Evolutionary conservation across 2,329 filamentous ascomycete genomes (phyloP).

Genomic region (Xylaria sp.): DNA sequence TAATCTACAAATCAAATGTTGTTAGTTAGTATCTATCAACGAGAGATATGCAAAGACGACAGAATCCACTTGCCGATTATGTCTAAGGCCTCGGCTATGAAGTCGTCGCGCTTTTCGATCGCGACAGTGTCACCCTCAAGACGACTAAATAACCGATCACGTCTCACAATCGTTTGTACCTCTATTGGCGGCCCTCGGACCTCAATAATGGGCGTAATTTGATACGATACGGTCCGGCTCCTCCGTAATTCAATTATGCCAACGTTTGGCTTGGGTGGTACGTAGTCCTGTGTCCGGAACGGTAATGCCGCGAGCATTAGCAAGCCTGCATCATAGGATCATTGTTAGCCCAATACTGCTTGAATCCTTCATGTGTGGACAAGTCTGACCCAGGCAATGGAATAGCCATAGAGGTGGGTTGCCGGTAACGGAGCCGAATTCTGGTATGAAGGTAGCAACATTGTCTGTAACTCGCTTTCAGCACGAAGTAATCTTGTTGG

Average conservation of each 20-base stretch:
- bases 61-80: not conserved
- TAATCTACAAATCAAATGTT: not conserved
- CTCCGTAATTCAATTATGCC: not conserved
- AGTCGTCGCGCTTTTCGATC: not conserved
- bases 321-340: not conserved
- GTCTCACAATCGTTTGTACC: not conserved
- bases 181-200: not conserved
- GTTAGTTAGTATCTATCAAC: not conserved
- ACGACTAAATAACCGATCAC: not conserved
- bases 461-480: not conserved
- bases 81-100: not conserved
- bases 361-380: not conserved
- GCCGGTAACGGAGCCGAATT: not conserved
- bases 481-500: not conserved
- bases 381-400: conserved; percentile 14
- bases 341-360: not conserved
- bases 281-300: not conserved
- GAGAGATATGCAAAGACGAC: too few relatives aligned
- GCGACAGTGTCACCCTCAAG: not conserved
- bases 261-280: not conserved
- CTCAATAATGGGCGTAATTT: not conserved
- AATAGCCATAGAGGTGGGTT: conserved; percentile 12
- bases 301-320: conserved; percentile 20
- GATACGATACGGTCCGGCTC: too few relatives aligned
- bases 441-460: not conserved